Percentiles rank a stretch among this genome's conserved stretches.
Conservation (phyloP, 768 basidiomycete genomes). For the Hericium erinaceus region DNA sequence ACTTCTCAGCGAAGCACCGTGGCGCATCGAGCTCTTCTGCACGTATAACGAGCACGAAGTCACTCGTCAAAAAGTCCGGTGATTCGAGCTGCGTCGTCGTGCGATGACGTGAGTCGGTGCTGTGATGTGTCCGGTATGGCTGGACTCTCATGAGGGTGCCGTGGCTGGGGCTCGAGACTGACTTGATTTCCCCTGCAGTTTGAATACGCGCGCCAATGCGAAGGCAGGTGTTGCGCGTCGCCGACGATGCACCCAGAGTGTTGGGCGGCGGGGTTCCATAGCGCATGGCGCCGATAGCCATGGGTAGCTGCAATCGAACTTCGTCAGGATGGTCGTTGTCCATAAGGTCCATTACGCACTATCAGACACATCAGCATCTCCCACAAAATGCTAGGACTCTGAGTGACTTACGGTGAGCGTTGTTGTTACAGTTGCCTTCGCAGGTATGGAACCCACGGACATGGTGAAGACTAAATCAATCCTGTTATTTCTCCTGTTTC, state of each 20-base stretch:
- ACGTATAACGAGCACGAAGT: constrained; percentile 43
- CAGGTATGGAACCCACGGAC: constrained; percentile 45
- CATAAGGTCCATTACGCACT: constrained; percentile 47
- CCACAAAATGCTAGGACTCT: background rate
- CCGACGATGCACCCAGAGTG: constrained; percentile 24
- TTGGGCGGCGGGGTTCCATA: constrained; percentile 37
- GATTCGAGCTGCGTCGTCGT: constrained; percentile 33
- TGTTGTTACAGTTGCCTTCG: constrained; percentile 29
- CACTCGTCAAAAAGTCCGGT: constrained; percentile 30
- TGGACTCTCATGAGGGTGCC: constrained; percentile 21
- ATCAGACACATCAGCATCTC: background rate
- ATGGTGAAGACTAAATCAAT: constrained; percentile 41
- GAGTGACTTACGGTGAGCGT: constrained; percentile 32
- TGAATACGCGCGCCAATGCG: constrained; percentile 37
- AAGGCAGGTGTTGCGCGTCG: constrained; percentile 28
- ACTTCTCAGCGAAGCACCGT: constrained; percentile 44
- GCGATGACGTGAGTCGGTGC: constrained; percentile 30
- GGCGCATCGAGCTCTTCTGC: constrained; percentile 43
- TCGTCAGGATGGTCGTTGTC: constrained; percentile 39
- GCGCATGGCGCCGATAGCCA: constrained; percentile 34
- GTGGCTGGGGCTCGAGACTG: constrained; percentile 37
- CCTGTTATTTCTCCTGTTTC: background rate
- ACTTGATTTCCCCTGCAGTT: constrained; percentile 34
- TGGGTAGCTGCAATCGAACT: constrained; percentile 46
- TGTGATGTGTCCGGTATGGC: constrained; percentile 26